Percentiles rank a stretch among this genome's conserved stretches.
Evolutionary conservation across 2,329 filamentous ascomycete species (phyloP).

Genomic region (Fusarium pseudocircinatum): DNA sequence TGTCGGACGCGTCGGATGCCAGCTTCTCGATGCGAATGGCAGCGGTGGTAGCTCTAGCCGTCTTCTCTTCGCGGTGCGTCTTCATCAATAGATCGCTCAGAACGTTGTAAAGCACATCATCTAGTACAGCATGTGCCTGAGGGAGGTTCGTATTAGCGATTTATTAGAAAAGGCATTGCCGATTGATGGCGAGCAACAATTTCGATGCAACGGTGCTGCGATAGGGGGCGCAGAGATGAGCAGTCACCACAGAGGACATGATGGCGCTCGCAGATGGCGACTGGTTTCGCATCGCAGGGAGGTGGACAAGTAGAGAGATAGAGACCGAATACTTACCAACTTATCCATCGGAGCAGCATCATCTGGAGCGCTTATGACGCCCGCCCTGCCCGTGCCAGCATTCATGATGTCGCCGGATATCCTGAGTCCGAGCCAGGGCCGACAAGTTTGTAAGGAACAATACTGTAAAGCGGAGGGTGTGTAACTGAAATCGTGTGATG

Average conservation of each 20-base stretch:
- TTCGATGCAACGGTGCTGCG: slow-evolving; percentile 4
- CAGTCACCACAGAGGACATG: slow-evolving; percentile 7
- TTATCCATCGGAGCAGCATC: slow-evolving; percentile 65
- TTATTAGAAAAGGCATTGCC: background rate
- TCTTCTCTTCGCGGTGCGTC: slow-evolving; percentile 82
- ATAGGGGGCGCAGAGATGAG: slow-evolving; percentile 25
- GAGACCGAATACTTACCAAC: slow-evolving; percentile 60
- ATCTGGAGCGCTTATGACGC: slow-evolving; percentile 63
- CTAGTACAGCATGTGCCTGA: slow-evolving; percentile 73
- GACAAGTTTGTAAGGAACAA: slow-evolving; percentile 33
- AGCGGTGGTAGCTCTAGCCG: slow-evolving; percentile 72
- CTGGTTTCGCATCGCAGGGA: slow-evolving; percentile 24
- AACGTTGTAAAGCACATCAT: slow-evolving; percentile 80
- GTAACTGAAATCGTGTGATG: slow-evolving; percentile 49
- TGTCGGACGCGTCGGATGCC: slow-evolving; percentile 64
- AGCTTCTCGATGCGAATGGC: slow-evolving; percentile 72
- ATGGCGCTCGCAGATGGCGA: slow-evolving; percentile 2
- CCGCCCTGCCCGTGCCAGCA: slow-evolving; percentile 63
- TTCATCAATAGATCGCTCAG: slow-evolving; percentile 79
- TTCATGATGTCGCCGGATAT: slow-evolving; percentile 48
- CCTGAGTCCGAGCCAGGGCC: slow-evolving; percentile 40
- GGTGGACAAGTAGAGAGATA: slow-evolving; percentile 4
- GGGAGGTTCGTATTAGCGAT: slow-evolving; percentile 29
- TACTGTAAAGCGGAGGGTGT: slow-evolving; percentile 41
- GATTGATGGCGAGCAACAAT: background rate